Conservation (phyloP, 495 filamentous ascomycete genomes). For the Aspergillus cavernicola region DNA sequence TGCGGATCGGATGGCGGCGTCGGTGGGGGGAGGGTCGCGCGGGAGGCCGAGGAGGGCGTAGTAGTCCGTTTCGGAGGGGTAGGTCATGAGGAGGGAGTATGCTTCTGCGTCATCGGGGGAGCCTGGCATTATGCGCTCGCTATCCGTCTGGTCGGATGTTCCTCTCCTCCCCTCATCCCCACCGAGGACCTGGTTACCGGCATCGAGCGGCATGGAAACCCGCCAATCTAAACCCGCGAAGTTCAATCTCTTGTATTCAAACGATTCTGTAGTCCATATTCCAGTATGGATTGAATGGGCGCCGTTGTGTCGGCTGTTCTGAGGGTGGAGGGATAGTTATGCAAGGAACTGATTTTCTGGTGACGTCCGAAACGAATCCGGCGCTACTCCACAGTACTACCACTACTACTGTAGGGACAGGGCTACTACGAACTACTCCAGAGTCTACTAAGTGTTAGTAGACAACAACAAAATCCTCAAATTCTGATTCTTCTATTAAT, state of each 20-base stretch:
- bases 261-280: background rate
- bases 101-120: background rate
- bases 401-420: too few species aligned
- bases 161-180: background rate
- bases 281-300: background rate
- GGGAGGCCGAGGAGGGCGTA: constrained; percentile 51
- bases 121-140: background rate
- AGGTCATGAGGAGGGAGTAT: constrained; percentile 17
- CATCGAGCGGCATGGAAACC: background rate
- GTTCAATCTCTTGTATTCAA: background rate
- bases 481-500: too few species aligned
- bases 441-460: too few species aligned
- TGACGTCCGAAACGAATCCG: constrained; percentile 14
- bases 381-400: background rate
- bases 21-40: constrained; percentile 40
- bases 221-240: background rate
- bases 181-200: background rate
- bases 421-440: too few species aligned
- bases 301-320: background rate
- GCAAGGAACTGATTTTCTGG: background rate
- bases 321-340: too few species aligned
- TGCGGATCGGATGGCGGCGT: constrained; percentile 48
- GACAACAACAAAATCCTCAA: too few species aligned
- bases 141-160: background rate
- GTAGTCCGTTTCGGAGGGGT: constrained; percentile 40